Percentiles rank a stretch among this genome's conserved stretches.
These are phyloP conservation scores for Raffaelea albimanens DNA, from an alignment of 2,329 filamentous ascomycete species.

Conservation along the genomic window DNA sequence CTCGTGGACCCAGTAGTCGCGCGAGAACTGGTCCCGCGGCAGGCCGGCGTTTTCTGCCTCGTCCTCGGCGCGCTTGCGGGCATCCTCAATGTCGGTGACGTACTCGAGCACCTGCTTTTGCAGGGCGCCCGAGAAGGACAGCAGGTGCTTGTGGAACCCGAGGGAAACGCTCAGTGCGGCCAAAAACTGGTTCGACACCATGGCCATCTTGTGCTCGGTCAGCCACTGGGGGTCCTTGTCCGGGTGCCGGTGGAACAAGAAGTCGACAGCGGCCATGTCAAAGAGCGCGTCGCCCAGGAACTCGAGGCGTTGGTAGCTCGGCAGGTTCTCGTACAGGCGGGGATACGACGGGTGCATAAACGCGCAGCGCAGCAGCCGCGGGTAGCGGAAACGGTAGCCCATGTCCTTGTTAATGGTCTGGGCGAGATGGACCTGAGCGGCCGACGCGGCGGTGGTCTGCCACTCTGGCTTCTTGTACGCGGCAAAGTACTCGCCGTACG, in stretches of 20 bases:
- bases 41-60: slow-evolving; percentile 24
- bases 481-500: slow-evolving; percentile 64
- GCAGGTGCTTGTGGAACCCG: slow-evolving; percentile 66
- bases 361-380: slow-evolving; percentile 69
- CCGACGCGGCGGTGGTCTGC: slow-evolving; percentile 53
- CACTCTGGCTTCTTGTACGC: slow-evolving; percentile 63
- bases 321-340: slow-evolving; percentile 64
- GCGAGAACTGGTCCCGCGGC: slow-evolving; percentile 29
- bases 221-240: slow-evolving; percentile 88
- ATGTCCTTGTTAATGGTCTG: slow-evolving; percentile 49
- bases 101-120: slow-evolving; percentile 41
- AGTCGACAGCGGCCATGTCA: slow-evolving; percentile 76
- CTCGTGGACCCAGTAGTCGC: slow-evolving; percentile 61
- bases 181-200: slow-evolving; percentile 94
- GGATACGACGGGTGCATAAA: slow-evolving; percentile 84
- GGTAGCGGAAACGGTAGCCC: slow-evolving; percentile 59
- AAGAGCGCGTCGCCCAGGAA: slow-evolving; percentile 85
- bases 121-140: slow-evolving; percentile 37
- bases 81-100: slow-evolving; percentile 44
- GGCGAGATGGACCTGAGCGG: slow-evolving; percentile 60
- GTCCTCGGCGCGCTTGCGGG: slow-evolving; percentile 23
- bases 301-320: slow-evolving; percentile 83
- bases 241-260: slow-evolving; percentile 69
- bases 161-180: slow-evolving; percentile 72
- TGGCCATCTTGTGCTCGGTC: slow-evolving; percentile 98